phyloP scores from a whole-genome alignment of 2,329 filamentous ascomycete genomes.

The Verticillium klebahnii region DNA sequence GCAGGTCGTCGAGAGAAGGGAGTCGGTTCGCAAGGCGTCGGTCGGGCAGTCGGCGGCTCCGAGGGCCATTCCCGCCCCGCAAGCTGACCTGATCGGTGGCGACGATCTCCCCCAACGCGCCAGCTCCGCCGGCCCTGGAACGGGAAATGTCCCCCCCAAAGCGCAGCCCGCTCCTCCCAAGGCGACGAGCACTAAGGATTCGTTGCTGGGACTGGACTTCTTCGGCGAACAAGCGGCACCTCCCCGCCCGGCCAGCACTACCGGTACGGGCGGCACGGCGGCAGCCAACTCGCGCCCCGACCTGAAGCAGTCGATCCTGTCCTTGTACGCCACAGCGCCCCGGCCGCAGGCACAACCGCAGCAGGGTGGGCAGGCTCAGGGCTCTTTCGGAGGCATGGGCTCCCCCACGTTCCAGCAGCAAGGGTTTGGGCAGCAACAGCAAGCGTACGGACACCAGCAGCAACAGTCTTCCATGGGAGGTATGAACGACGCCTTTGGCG shows the following conservation, averaged over 20 bases:
- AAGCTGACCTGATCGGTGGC: conserved; percentile 80
- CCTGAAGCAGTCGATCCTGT: conserved; percentile 94
- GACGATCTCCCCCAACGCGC: conserved; percentile 65
- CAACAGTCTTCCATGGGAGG: conserved; percentile 50
- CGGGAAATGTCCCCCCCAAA: conserved; percentile 54
- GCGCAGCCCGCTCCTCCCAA: conserved; percentile 63
- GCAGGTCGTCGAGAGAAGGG: conserved; percentile 56
- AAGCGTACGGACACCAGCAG: conserved; percentile 31
- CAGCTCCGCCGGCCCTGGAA: conserved; percentile 65
- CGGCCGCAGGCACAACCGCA: conserved; percentile 62
- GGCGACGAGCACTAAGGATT: conserved; percentile 75
- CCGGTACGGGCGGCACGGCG: conserved; percentile 54
- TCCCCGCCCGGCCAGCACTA: conserved; percentile 78
- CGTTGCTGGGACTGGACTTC: conserved; percentile 88
- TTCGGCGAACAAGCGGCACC: conserved; percentile 70
- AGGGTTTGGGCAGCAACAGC: not conserved
- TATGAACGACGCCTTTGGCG: conserved; percentile 69
- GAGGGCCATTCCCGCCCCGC: conserved; percentile 33
- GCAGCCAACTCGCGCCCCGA: conserved; percentile 74
- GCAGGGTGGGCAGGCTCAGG: conserved; percentile 42
- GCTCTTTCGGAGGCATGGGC: conserved; percentile 64
- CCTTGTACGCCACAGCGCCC: conserved; percentile 81
- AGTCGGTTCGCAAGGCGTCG: conserved; percentile 57
- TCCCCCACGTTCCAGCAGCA: conserved; percentile 36
- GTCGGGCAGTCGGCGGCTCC: conserved; percentile 34